phyloP scores from a whole-genome alignment of 768 basidiomycete genomes.

The Termitomyces sp. region DNA sequence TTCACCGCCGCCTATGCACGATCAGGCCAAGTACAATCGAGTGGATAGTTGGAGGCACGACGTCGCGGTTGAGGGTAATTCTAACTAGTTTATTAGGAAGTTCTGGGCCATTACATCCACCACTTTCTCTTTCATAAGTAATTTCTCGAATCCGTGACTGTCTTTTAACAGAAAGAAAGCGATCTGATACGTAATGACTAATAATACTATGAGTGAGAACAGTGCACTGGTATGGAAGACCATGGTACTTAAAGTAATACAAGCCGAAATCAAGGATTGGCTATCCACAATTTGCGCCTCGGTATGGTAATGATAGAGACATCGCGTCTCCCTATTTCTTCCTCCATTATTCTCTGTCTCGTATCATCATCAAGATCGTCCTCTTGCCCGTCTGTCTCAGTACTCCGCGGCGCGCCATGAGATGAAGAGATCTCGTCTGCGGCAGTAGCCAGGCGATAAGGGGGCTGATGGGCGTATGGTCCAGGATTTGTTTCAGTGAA shows the following conservation, averaged over 20 bases:
- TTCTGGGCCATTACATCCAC: background rate
- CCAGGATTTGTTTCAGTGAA: conserved; percentile 46
- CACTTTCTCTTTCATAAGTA: too few relatives aligned
- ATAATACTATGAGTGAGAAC: conserved; percentile 8
- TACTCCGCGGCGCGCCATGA: conserved; percentile 40
- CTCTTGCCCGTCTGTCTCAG: conserved; percentile 56
- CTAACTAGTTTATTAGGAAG: background rate
- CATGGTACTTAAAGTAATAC: background rate
- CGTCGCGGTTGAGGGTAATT: conserved; percentile 66
- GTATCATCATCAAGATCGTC: conserved; percentile 74
- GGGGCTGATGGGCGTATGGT: conserved; percentile 68
- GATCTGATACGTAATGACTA: conserved; percentile 9
- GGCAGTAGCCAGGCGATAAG: conserved; percentile 40
- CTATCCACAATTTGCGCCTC: conserved; percentile 67
- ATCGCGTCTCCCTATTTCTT: conserved; percentile 77
- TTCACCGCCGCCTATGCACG: conserved; percentile 61
- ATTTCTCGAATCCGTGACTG: background rate
- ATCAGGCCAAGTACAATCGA: conserved; percentile 59
- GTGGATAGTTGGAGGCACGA: conserved; percentile 83
- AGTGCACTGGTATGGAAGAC: background rate
- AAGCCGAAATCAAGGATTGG: conserved; percentile 44
- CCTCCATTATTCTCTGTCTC: conserved; percentile 70
- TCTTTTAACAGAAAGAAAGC: conserved; percentile 8
- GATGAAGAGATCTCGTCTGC: conserved; percentile 34
- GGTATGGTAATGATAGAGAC: conserved; percentile 81